Evolutionary conservation across 352 stramenopile genomes (phyloP).

Genomic region (Phytophthora melonis): DNA sequence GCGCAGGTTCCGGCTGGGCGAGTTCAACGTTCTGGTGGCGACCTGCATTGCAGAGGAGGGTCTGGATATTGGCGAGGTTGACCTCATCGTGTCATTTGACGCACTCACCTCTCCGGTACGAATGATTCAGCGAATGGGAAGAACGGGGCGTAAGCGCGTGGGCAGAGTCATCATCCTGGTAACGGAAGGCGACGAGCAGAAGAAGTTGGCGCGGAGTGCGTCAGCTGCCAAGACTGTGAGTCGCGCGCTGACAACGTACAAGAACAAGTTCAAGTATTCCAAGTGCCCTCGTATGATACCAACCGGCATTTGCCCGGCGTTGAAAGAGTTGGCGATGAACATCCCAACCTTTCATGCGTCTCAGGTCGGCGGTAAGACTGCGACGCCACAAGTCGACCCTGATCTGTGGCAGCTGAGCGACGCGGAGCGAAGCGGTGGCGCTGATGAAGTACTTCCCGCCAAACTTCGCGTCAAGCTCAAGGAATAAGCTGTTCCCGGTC

Average conservation of each 20-base stretch:
- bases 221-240: slow-evolving; percentile 83
- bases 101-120: slow-evolving; percentile 95
- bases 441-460: slow-evolving; percentile 55
- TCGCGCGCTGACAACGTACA: slow-evolving; percentile 88
- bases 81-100: slow-evolving; percentile 95
- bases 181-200: slow-evolving; percentile 90
- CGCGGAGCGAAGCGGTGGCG: slow-evolving; percentile 61
- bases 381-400: slow-evolving; percentile 22
- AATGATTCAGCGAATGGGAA: slow-evolving; percentile 95
- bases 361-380: slow-evolving; percentile 71
- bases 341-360: slow-evolving; percentile 85
- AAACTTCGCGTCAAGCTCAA: slow-evolving; percentile 42
- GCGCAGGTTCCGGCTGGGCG: slow-evolving; percentile 82
- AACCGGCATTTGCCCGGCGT: slow-evolving; percentile 50
- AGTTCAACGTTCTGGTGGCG: slow-evolving; percentile 94
- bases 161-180: slow-evolving; percentile 92
- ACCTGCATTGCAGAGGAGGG: slow-evolving; percentile 97
- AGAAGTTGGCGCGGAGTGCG: slow-evolving; percentile 85
- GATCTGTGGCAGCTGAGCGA: slow-evolving; percentile 73
- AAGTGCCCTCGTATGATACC: slow-evolving; percentile 83
- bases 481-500: slow-evolving; percentile 57
- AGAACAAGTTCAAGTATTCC: slow-evolving; percentile 90
- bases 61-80: slow-evolving; percentile 96
- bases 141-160: slow-evolving; percentile 96
- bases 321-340: slow-evolving; percentile 71